Evolutionary conservation across 1,139 yeast species (phyloP), one percentile per base, ranked within the genome.

Genomic region (Protomyces inundatus): DNA sequence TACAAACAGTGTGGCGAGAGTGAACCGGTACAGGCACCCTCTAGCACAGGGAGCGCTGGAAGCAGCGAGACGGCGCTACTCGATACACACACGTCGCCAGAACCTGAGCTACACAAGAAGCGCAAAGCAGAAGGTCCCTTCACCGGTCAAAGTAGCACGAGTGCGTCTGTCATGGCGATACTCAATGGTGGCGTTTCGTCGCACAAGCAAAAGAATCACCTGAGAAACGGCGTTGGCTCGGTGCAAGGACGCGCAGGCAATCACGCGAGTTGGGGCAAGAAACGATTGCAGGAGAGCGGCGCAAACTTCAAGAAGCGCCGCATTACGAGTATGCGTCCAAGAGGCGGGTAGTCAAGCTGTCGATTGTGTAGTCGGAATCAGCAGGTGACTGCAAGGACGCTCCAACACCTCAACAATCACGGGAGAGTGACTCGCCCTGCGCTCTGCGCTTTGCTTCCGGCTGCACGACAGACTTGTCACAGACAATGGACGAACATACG

Each of bases 1-100:
- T 93, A 93, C 35, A 60, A 58, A n/a, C 39, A 54, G 14, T 12
- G 6, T 10, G 10, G 12, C 36, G 54, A 33, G 32, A 30, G 23
- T 5, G 23, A 40, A 40, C 9, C 16, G 48, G 30, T 10, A n/a
- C n/a, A 42, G 32, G 30, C 32, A 6, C 32, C 48, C 3, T 42
- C 48, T 10, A 42, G 32, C n/a, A 42, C n/a, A 1, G 32, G 48
- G 30, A 42, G 32, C 32, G 23, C 2, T 23, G 23, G 23, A 23
- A 42, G 48, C 48, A 42, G 48, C 23, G 48, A 42, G 23, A 16
- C 16, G 9, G 30, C 4, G 9, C 32, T 42, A n/a, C 23, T 4
- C n/a, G 32, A 42, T 0, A 3, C 12, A 7, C 9, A 7, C 12
- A 14, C 48, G 16, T 42, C 48, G 32, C 48, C 48, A 9, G 39